A percentile compares a stretch with the other conserved stretches of the same genome.
Conservation (phyloP, 805 yeast genomes). For the Metschnikowia matae region DNA sequence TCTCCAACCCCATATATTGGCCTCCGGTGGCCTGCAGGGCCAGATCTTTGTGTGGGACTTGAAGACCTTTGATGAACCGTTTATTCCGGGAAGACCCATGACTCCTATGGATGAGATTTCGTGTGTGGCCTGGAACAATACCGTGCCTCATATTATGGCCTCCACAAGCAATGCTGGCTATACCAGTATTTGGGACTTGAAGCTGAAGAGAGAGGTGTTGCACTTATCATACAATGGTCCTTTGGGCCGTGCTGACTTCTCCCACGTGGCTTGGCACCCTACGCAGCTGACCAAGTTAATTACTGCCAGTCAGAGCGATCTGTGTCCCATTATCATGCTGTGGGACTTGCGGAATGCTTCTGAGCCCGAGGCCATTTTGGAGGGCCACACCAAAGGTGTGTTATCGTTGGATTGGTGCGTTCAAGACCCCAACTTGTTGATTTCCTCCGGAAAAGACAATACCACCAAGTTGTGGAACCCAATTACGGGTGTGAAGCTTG, state of each 20-base stretch:
- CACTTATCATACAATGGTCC: slow-evolving; percentile 71
- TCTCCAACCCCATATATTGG: slow-evolving; percentile 64
- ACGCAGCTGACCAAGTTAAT: slow-evolving; percentile 76
- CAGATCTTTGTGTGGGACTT: slow-evolving; percentile 91
- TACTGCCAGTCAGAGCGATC: slow-evolving; percentile 83
- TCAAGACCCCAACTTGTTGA: slow-evolving; percentile 69
- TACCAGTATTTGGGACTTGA: slow-evolving; percentile 92
- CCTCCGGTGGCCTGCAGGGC: slow-evolving; percentile 85
- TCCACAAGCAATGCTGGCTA: slow-evolving; percentile 81
- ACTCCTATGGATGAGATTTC: slow-evolving; percentile 78
- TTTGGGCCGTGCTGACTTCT: slow-evolving; percentile 59
- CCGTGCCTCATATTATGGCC: slow-evolving; percentile 82
- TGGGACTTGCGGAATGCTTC: slow-evolving; percentile 96
- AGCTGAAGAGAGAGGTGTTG: slow-evolving; percentile 80
- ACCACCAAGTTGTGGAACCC: slow-evolving; percentile 91
- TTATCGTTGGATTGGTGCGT: slow-evolving; percentile 91
- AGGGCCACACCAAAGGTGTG: slow-evolving; percentile 85
- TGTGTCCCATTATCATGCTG: slow-evolving; percentile 70
- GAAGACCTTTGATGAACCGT: slow-evolving; percentile 53
- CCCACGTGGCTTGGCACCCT: slow-evolving; percentile 95
- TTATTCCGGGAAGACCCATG: slow-evolving; percentile 72
- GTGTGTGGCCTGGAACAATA: slow-evolving; percentile 84
- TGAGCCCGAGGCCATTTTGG: slow-evolving; percentile 74
- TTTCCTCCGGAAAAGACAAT: slow-evolving; percentile 93
- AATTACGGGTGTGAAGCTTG: slow-evolving; percentile 61